Conservation (phyloP, 2,329 filamentous ascomycete species). For the Calonectria pteridis region DNA sequence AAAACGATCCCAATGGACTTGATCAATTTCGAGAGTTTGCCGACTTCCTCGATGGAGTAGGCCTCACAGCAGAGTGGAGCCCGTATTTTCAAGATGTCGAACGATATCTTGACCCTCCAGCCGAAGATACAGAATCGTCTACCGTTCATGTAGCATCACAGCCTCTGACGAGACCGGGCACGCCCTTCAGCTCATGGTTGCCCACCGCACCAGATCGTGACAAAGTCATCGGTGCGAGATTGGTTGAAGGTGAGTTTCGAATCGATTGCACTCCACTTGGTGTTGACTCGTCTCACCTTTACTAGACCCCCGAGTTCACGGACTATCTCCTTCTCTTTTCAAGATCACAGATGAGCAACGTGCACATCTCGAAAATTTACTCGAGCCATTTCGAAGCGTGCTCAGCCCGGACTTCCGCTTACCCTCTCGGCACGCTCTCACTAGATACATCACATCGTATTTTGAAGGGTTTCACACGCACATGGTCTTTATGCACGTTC, state of each 20-base stretch:
- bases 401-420: constrained; percentile 47
- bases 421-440: constrained; percentile 52
- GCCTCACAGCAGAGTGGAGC: constrained; percentile 54
- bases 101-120: constrained; percentile 28
- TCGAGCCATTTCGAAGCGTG: constrained; percentile 46
- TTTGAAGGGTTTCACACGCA: constrained; percentile 54
- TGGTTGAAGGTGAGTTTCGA: constrained; percentile 16
- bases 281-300: not conserved
- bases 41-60: constrained; percentile 53
- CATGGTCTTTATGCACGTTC: constrained; percentile 53
- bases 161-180: constrained; percentile 41
- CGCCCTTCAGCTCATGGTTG: constrained; percentile 54
- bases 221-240: constrained; percentile 36
- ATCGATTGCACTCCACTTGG: not conserved
- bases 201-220: constrained; percentile 51
- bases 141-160: not conserved
- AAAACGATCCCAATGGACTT: constrained; percentile 31
- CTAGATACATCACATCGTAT: constrained; percentile 51
- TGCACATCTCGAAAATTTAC: constrained; percentile 36
- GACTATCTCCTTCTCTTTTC: constrained; percentile 38
- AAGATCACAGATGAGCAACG: constrained; percentile 52
- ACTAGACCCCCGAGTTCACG: constrained; percentile 31
- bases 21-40: constrained; percentile 55
- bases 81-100: constrained; percentile 50
- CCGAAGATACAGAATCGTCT: constrained; percentile 30